Evolutionary conservation across 176 grass and related monocot species (phyloP).

Genomic region (Hordeum vulgare): DNA sequence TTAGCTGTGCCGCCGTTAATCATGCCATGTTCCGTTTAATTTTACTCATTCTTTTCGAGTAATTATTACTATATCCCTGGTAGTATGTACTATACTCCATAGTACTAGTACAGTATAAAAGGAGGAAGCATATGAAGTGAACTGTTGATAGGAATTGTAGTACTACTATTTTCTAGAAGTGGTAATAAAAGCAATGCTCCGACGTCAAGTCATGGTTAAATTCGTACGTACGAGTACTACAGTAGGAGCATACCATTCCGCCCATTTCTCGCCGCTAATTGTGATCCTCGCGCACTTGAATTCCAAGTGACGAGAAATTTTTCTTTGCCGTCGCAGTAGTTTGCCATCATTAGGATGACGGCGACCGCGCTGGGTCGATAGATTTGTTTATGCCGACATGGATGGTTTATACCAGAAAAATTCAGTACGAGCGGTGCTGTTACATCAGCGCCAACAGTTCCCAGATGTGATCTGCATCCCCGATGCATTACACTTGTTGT

Average conservation of each 20-base stretch:
- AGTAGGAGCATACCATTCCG: neutral
- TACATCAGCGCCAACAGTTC: constrained; percentile 23
- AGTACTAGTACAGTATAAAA: too few relatives aligned
- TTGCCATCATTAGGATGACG: constrained; percentile 19
- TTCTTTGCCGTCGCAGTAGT: neutral
- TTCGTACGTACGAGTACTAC: too few relatives aligned
- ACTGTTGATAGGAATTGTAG: neutral
- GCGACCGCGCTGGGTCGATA: constrained; percentile 8
- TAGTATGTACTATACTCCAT: neutral
- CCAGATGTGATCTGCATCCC: neutral
- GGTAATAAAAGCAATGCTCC: neutral
- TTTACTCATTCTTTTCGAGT: constrained; percentile 49
- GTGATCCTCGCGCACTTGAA: constrained; percentile 33
- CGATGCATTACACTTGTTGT: constrained; percentile 24
- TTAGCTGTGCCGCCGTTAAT: constrained; percentile 4
- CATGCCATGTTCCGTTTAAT: constrained; percentile 22
- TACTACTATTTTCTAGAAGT: constrained; percentile 24
- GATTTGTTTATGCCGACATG: constrained; percentile 46
- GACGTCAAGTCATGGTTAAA: constrained; percentile 32
- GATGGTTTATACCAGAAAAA: neutral
- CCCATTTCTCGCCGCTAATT: constrained; percentile 55
- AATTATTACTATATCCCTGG: neutral
- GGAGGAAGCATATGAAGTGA: neutral
- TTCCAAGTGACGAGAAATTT: constrained; percentile 11
- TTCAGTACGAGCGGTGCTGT: constrained; percentile 2